These are phyloP conservation scores for Solanum chmielewskii DNA, from an alignment of 257 asterid species.

Conservation along the genomic window DNA sequence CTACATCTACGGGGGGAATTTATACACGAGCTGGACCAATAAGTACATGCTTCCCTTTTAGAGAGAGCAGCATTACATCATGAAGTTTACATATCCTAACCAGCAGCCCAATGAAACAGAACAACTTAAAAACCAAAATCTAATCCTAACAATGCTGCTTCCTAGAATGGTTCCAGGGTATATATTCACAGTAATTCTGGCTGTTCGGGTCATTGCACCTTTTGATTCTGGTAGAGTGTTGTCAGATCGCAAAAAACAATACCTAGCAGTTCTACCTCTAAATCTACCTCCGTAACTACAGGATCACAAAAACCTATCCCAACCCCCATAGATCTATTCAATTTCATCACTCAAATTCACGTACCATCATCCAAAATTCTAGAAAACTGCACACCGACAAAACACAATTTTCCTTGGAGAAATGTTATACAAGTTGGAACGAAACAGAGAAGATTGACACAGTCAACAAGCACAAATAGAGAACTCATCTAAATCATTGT, in stretches of 20 bases:
- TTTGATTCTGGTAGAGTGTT: neutral
- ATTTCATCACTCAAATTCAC: neutral
- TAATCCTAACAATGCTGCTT: neutral
- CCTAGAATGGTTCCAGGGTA: neutral
- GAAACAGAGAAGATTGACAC: neutral
- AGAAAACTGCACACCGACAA: neutral
- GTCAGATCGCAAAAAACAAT: neutral
- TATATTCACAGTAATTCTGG: neutral
- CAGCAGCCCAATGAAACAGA: neutral
- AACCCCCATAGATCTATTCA: neutral
- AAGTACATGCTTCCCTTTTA: neutral
- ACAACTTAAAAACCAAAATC: neutral
- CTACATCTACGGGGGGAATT: neutral
- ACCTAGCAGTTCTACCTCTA: neutral
- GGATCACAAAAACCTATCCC: neutral
- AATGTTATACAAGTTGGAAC: neutral
- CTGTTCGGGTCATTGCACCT: neutral
- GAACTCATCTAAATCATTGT: neutral
- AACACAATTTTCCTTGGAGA: neutral
- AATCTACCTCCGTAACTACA: neutral
- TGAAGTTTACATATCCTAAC: neutral
- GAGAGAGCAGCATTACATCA: neutral
- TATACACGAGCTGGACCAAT: neutral
- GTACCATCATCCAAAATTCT: neutral
- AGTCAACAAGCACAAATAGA: neutral